Conservation (phyloP, 75 land plant genomes). For the Isoetes taiwanensis region DNA sequence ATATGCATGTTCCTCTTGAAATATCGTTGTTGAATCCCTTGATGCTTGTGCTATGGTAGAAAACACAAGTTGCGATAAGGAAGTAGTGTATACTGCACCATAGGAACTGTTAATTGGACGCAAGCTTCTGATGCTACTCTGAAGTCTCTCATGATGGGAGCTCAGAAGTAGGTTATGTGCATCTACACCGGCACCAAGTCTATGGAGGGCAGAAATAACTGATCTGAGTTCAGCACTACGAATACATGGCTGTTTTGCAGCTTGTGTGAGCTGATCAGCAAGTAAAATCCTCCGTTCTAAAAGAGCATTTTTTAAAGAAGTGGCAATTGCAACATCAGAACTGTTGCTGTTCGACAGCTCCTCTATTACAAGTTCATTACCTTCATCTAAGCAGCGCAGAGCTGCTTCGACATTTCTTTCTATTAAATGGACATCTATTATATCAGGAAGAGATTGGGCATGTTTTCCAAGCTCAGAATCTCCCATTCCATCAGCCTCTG, state of each 20-base stretch:
- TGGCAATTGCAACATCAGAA: constrained; percentile 1
- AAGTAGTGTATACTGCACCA: constrained; percentile 71
- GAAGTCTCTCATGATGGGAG: constrained; percentile 57
- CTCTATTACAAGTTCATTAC: constrained; percentile 43
- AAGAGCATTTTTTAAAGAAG: constrained; percentile 31
- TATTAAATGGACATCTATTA: constrained; percentile 69
- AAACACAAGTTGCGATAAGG: constrained; percentile 71
- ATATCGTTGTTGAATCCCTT: constrained; percentile 56
- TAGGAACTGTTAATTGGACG: constrained; percentile 50
- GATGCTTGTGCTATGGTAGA: constrained; percentile 82
- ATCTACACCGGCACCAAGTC: constrained; percentile 77
- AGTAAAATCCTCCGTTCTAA: constrained; percentile 42
- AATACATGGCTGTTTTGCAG: constrained; percentile 60
- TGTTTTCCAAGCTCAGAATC: constrained; percentile 49
- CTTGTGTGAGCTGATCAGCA: constrained; percentile 70
- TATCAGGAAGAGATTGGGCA: constrained; percentile 50
- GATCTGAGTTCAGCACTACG: constrained; percentile 72
- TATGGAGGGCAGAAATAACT: constrained; percentile 66
- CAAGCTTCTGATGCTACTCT: constrained; percentile 39
- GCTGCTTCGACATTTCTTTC: constrained; percentile 81
- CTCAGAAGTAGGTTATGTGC: constrained; percentile 69
- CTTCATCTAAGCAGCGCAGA: constrained; percentile 59
- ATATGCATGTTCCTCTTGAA: constrained; percentile 74
- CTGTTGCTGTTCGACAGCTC: constrained; percentile 20
- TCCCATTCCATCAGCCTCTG: constrained; percentile 6